These are phyloP conservation scores for Amoeboradix gromovi DNA, from an alignment of 371 early-diverging fungal genomes.

Conservation along the genomic window DNA sequence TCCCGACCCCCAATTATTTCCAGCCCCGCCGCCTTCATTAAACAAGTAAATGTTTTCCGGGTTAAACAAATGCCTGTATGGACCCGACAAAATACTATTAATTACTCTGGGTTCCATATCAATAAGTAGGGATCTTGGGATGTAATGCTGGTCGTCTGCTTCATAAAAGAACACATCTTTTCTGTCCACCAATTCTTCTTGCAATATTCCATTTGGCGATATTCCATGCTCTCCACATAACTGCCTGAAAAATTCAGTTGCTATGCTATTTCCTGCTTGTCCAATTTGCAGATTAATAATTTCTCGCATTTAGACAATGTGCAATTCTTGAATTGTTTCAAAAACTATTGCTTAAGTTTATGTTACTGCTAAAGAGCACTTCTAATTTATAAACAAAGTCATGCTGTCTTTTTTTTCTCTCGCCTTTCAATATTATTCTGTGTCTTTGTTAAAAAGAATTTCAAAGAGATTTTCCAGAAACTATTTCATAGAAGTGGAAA, in stretches of 20 bases:
- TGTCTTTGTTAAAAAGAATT: no score
- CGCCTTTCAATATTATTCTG: no score
- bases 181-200: slow-evolving; percentile 26
- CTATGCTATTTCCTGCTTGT: slow-evolving; percentile 92
- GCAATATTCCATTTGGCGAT: slow-evolving; percentile 42
- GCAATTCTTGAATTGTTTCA: no score
- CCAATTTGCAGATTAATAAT: slow-evolving; percentile 81
- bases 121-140: slow-evolving; percentile 61
- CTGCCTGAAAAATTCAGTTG: slow-evolving; percentile 69
- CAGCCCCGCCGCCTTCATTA: slow-evolving; percentile 79
- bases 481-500: no score
- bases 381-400: no score
- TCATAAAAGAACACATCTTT: slow-evolving; percentile 98
- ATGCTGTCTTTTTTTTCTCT: no score
- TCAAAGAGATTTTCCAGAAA: no score
- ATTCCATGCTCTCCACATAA: slow-evolving; percentile 73
- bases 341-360: no score
- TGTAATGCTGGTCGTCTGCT: slow-evolving; percentile 75
- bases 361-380: no score
- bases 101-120: slow-evolving; percentile 82
- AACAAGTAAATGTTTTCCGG: slow-evolving; percentile 65
- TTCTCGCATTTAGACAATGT: no score
- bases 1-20: slow-evolving; percentile 81
- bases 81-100: slow-evolving; percentile 30
- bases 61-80: slow-evolving; percentile 51